Evolutionary conservation across 192 early-diverging fungal species (phyloP), one percentile per base, ranked within the genome.

Genomic region (Podila horticola): DNA sequence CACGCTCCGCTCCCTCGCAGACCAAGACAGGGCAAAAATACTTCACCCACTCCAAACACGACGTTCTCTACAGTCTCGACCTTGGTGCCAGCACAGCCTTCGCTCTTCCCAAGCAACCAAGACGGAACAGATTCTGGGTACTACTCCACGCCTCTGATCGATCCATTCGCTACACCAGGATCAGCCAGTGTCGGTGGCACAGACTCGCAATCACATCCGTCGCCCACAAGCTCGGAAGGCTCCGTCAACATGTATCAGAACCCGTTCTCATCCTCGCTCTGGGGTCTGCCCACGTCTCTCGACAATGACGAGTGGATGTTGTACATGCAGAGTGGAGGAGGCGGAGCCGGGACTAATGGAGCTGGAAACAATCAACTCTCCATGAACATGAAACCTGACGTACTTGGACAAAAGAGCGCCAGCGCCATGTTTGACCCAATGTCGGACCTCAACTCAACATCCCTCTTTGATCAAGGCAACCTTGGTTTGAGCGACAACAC

Each of bases 271-370:
- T 72, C 77, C 9, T 81, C 77, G 20, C 34, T 81, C 12, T 81
- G 77, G 77, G 71, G 67, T 28, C 58, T 81, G 15, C 77, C 77
- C 9, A 81, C 77, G 17, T 81, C 77, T 9, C 58, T 81, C 52
- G 77, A 81, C 45, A 69, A 4, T 24, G 77, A 81, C 9, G 77
- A 81, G 9, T 81, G 77, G 77, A 68, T 81, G 66, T 34, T 73
- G 5, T 81, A 81, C 30, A 81, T 81, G 77, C 77, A 81, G 62
- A 81, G 73, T 30, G 45, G 63, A 4, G 71, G 66, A 31, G 62
- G 62, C 2, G 62, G 66, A 31, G 62, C 45, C 2, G 33, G 20
- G 0, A 24, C 11, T 0, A 45, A 12, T 26, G 62, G 33, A 19
- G 8, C 20, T n/a, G 20, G 52, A 30, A 3, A 28, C 33, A 31